Percentiles rank a stretch among this genome's conserved stretches.
phyloP scores from a whole-genome alignment of 139 green algal species.

The Chlamydomonas asymmetrica region DNA sequence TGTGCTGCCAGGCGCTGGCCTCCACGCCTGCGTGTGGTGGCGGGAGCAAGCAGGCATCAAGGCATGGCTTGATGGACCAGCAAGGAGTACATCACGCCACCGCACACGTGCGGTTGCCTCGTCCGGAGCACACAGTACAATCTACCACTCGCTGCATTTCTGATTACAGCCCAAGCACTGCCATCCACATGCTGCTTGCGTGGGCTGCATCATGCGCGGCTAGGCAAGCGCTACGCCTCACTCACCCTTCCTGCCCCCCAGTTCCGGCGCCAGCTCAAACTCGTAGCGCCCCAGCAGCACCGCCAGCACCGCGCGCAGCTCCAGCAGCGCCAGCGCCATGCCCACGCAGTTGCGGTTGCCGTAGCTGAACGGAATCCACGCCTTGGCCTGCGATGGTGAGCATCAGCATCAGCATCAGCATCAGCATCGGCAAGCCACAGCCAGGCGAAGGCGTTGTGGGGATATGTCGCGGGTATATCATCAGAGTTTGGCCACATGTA shows the following conservation, averaged over 20 bases:
- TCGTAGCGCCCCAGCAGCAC: constrained; percentile 24
- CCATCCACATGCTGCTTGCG: background rate
- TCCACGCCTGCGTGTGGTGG: constrained; percentile 13
- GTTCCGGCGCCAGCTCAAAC: constrained; percentile 21
- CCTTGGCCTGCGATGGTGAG: constrained; percentile 18
- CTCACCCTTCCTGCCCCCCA: constrained; percentile 20
- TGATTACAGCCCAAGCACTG: background rate
- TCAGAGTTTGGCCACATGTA: background rate
- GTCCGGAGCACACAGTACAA: too few species aligned
- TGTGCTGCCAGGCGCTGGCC: constrained; percentile 18
- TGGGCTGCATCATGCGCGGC: background rate
- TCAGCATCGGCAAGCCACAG: too few species aligned
- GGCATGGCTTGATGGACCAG: background rate
- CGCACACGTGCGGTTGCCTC: background rate
- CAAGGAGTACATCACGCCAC: background rate
- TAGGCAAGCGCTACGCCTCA: background rate
- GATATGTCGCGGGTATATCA: background rate
- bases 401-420: too few species aligned
- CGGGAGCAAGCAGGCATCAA: background rate
- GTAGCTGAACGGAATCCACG: constrained; percentile 41
- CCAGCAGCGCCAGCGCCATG: constrained; percentile 40
- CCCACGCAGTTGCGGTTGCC: constrained; percentile 44
- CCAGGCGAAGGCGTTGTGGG: background rate
- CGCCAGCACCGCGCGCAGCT: constrained; percentile 38
- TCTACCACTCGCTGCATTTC: background rate